Evolutionary conservation across 306 rosid species (phyloP), one percentile per base, ranked within the genome.

Genomic region (Quercus robur): DNA sequence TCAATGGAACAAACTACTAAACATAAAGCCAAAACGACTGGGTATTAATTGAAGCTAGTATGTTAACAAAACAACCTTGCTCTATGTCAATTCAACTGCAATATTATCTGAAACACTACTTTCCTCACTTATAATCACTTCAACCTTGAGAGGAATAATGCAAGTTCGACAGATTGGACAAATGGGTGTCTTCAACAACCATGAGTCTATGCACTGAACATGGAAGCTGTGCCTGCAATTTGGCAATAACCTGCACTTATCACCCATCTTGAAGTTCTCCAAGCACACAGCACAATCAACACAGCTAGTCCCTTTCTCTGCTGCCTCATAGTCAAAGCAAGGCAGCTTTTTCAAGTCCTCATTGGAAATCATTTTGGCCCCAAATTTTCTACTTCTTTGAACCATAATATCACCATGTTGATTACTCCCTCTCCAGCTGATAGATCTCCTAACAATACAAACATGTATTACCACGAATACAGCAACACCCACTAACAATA

Each of bases 401-500:
- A 68, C 61, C 38, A 58, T 59, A 25, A 11, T 19, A 31, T 68
- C 63, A 8, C 77, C 86, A 12, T 10, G 54, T 26, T 79, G 81
- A 46, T 78, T 41, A 41, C 11, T 52, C 35, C 31, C 81, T 75
- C 85, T 71, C 28, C 79, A 41, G 46, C 3, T 49, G 49, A 75
- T 82, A 12, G 70, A 78, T 56, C 84, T 86, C 67, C 85, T 79
- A 30, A 80, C 83, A 4, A 84, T 68, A 41, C 88, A 88, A 2
- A 89, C 69, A 85, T 93, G 97, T 56, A 89, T 84, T 14, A 73
- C 69, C 7, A 86, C 88, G 77, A 89, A 82, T 73, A 93, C 71
- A n/a, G 76, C 85, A 52, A 93, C 85, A n/a, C 93, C 97, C 64
- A 83, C 86, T 41, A 91, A 73, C 51, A 93, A 67, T 4, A 93